phyloP scores from a whole-genome alignment of 768 basidiomycete species.

The Neoboletus magnificus region DNA sequence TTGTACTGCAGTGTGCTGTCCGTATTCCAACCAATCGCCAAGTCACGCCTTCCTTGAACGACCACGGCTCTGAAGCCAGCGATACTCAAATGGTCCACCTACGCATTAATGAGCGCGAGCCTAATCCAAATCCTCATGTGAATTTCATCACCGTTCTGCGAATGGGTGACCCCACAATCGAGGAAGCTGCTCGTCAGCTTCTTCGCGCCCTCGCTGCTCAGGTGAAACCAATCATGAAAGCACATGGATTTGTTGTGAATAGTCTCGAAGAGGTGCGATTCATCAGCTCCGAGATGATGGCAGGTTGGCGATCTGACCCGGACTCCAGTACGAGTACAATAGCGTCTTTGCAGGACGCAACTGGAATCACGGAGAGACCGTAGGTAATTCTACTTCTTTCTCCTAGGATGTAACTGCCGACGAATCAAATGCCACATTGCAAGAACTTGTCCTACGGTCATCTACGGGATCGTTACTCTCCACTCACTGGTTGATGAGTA shows the following conservation, averaged over 20 bases:
- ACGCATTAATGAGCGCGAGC: conserved; percentile 63
- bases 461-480: conserved; percentile 59
- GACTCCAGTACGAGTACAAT: conserved; percentile 70
- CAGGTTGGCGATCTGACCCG: neutral
- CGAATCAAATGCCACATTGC: neutral
- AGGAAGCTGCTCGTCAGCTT: conserved; percentile 67
- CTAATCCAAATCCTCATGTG: conserved; percentile 72
- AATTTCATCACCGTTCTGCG: conserved; percentile 72
- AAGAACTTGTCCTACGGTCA: conserved; percentile 74
- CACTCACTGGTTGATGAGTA: conserved; percentile 67
- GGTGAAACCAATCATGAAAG: conserved; percentile 80
- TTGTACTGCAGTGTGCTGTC: neutral
- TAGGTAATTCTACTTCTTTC: conserved; percentile 45
- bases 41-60: neutral
- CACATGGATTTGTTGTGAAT: conserved; percentile 71
- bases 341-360: conserved; percentile 77
- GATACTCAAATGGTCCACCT: conserved; percentile 56
- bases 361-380: conserved; percentile 79
- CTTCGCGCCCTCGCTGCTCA: conserved; percentile 80
- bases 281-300: neutral
- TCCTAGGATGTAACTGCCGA: neutral
- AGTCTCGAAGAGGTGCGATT: conserved; percentile 72
- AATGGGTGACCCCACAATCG: conserved; percentile 36
- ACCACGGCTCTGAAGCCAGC: neutral
- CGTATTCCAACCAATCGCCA: neutral